phyloP scores from a whole-genome alignment of 1,284 basidiomycete genomes.

The Mrakiaceae sp. region DNA sequence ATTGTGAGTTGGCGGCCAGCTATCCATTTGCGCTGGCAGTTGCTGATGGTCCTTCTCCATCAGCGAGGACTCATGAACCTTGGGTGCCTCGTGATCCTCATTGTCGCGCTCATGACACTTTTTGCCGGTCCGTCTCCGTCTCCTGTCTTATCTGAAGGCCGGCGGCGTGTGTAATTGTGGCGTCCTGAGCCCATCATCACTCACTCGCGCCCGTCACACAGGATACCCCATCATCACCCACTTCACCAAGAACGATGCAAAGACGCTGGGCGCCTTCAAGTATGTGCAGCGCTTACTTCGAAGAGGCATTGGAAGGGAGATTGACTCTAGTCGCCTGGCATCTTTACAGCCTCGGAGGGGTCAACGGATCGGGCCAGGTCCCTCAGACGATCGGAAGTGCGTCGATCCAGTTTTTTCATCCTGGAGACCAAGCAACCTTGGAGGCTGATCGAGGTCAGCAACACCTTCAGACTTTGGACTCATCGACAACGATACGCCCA shows the following conservation, averaged over 20 bases:
- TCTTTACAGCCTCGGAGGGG: slow-evolving; percentile 37
- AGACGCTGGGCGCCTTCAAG: slow-evolving; percentile 35
- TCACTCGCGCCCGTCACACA: slow-evolving; percentile 21
- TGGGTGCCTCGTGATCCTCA: slow-evolving; percentile 58
- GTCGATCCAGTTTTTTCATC: too few species aligned
- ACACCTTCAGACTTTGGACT: slow-evolving; percentile 24
- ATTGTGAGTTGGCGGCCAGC: slow-evolving; percentile 13
- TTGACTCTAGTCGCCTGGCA: too few species aligned
- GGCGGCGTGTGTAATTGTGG: too few species aligned
- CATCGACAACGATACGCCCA: slow-evolving; percentile 60
- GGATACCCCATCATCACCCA: slow-evolving; percentile 37
- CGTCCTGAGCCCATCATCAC: too few species aligned
- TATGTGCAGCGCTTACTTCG: too few species aligned
- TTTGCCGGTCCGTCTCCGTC: slow-evolving; percentile 35
- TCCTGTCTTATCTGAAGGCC: too few species aligned
- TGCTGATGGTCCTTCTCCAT: too few species aligned
- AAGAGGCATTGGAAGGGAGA: too few species aligned
- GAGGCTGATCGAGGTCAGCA: too few species aligned
- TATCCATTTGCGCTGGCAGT: too few species aligned
- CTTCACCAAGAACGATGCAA: slow-evolving; percentile 26
- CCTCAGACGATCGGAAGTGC: slow-evolving; percentile 45
- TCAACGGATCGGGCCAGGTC: slow-evolving; percentile 45
- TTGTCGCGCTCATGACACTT: slow-evolving; percentile 49
- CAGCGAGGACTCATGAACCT: slow-evolving; percentile 58
- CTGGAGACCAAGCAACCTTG: too few species aligned